These are phyloP conservation scores for Rhizophagus clarus DNA, from an alignment of 192 early-diverging fungal genomes.

Conservation along the genomic window DNA sequence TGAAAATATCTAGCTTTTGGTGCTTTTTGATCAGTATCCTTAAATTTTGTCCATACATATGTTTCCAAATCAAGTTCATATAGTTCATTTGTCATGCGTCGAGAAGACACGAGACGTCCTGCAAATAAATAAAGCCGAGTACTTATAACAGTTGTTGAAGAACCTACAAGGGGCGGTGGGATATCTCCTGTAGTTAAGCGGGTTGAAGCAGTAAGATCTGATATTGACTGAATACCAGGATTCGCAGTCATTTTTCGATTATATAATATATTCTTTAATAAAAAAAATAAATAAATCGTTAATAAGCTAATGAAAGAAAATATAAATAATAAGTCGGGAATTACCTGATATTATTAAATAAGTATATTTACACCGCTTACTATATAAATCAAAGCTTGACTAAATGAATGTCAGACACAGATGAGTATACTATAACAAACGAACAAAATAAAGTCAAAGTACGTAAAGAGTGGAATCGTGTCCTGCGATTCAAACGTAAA, in stretches of 20 bases:
- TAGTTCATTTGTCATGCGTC: slow-evolving; percentile 72
- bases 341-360: background rate
- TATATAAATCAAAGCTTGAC: background rate
- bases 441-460: background rate
- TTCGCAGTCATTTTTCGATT: background rate
- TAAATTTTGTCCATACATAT: slow-evolving; percentile 58
- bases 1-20: slow-evolving; percentile 73
- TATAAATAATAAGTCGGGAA: background rate
- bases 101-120: slow-evolving; percentile 67
- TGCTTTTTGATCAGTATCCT: slow-evolving; percentile 41
- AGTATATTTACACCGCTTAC: background rate
- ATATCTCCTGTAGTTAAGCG: slow-evolving; percentile 63
- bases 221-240: slow-evolving; percentile 49
- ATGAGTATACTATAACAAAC: background rate
- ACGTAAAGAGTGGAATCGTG: slow-evolving; percentile 9
- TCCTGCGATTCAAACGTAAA: background rate
- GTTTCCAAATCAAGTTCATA: slow-evolving; percentile 67
- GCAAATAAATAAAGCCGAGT: slow-evolving; percentile 71
- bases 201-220: slow-evolving; percentile 48
- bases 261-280: background rate
- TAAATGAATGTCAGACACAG: background rate
- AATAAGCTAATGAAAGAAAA: too few relatives aligned
- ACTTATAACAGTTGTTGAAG: slow-evolving; percentile 69
- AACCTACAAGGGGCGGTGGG: slow-evolving; percentile 76
- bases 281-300: background rate